These are phyloP conservation scores for Solanum chacoense DNA, from an alignment of 305 asterid genomes.

Conservation along the genomic window DNA sequence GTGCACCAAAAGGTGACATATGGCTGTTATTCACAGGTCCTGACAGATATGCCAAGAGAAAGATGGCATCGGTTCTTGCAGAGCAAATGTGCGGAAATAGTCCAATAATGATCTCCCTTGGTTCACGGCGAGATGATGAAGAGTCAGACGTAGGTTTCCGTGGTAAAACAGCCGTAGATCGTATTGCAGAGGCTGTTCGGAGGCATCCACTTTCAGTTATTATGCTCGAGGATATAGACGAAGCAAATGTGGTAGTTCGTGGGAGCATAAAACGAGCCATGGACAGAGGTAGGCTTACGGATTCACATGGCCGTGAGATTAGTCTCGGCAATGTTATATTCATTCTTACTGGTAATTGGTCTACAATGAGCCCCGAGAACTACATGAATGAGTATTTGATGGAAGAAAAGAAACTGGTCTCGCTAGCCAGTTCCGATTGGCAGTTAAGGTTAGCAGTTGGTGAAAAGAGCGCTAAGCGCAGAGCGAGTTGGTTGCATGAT, in stretches of 20 bases:
- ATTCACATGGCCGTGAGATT: constrained; percentile 89
- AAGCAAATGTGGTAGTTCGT: constrained; percentile 60
- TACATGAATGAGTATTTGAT: constrained; percentile 20
- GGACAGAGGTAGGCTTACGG: constrained; percentile 78
- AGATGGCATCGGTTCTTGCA: constrained; percentile 68
- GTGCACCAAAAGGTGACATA: constrained; percentile 56
- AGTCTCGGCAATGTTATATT: constrained; percentile 75
- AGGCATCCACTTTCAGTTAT: constrained; percentile 68
- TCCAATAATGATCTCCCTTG: constrained; percentile 57
- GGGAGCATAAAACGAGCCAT: constrained; percentile 66
- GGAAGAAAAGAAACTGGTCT: constrained; percentile 33
- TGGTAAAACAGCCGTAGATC: constrained; percentile 72
- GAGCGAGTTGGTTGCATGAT: constrained; percentile 45
- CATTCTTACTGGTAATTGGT: constrained; percentile 83
- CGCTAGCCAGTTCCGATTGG: constrained; percentile 47
- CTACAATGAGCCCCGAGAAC: constrained; percentile 28
- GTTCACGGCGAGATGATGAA: constrained; percentile 39
- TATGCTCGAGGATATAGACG: constrained; percentile 75
- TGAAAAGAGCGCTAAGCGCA: constrained; percentile 55
- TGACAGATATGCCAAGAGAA: constrained; percentile 70
- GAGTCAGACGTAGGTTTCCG: constrained; percentile 47
- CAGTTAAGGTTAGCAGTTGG: constrained; percentile 46
- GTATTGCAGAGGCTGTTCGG: constrained; percentile 77
- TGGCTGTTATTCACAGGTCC: constrained; percentile 88
- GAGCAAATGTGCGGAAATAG: constrained; percentile 55